Conservation (phyloP, 2,329 filamentous ascomycete species). For the Fonsecaea monophora region DNA sequence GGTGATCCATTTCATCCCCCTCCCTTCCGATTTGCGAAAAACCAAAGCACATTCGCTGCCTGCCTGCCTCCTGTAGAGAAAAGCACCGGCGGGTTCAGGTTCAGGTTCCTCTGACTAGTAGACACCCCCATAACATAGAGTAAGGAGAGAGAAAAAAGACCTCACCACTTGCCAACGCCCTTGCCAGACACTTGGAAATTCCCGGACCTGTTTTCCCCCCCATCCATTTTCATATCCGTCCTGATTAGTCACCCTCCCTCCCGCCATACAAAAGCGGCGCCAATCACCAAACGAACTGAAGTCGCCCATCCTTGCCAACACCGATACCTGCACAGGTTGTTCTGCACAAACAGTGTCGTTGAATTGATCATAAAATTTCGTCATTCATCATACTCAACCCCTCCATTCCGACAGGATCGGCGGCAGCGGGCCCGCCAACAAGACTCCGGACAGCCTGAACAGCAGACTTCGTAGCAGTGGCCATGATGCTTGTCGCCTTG, state of each 20-base stretch:
- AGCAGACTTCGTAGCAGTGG: constrained; percentile 17
- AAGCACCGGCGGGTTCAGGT: too few relatives aligned
- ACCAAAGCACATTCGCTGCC: too few relatives aligned
- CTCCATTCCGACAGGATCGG: constrained; percentile 16
- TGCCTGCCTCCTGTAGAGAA: too few relatives aligned
- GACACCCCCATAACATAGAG: background rate
- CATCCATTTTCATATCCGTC: background rate
- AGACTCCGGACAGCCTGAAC: constrained; percentile 18
- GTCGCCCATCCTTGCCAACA: background rate
- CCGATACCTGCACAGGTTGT: background rate
- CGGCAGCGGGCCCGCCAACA: constrained; percentile 13
- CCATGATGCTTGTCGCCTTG: constrained; percentile 26
- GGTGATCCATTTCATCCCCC: too few relatives aligned
- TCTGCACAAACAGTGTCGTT: background rate
- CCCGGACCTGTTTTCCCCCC: background rate
- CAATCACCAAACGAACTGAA: background rate
- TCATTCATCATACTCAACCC: constrained; percentile 39
- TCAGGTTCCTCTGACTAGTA: too few relatives aligned
- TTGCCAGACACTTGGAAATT: background rate
- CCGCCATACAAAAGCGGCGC: background rate
- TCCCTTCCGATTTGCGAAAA: too few relatives aligned
- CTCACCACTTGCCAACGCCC: background rate
- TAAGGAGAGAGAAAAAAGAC: background rate
- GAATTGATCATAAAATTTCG: constrained; percentile 37
- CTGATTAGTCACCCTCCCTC: background rate